A percentile compares a stretch with the other conserved stretches of the same genome.
Evolutionary conservation across 2,329 filamentous ascomycete genomes (phyloP).

Genomic region (Annulohypoxylon truncatum): DNA sequence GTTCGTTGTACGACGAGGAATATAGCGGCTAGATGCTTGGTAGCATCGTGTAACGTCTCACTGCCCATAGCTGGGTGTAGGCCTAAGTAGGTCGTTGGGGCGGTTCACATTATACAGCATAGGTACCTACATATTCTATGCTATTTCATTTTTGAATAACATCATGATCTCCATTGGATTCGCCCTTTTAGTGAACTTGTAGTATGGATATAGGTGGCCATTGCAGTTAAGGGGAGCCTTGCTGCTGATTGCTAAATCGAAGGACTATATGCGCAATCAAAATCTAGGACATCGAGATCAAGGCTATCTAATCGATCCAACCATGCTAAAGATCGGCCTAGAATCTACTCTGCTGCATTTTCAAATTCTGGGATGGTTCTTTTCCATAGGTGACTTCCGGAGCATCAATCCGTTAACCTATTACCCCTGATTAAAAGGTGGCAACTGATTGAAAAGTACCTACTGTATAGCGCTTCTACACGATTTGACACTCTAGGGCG

Average conservation of each 20-base stretch:
- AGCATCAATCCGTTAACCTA: neutral
- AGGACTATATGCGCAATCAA: neutral
- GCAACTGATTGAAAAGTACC: neutral
- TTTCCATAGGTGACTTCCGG: neutral
- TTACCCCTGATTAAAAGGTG: neutral
- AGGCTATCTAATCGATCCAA: neutral
- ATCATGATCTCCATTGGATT: neutral
- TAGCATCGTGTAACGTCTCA: neutral
- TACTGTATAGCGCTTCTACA: neutral
- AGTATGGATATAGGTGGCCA: neutral
- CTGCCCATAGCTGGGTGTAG: neutral
- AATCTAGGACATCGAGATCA: neutral
- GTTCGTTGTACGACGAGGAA: constrained; percentile 2
- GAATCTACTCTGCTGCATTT: neutral
- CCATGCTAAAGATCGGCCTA: neutral
- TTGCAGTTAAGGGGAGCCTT: constrained; percentile 1
- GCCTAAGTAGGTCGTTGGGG: neutral
- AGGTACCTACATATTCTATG: neutral
- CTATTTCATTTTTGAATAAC: neutral
- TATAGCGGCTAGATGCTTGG: neutral
- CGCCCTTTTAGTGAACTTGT: neutral
- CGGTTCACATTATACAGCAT: neutral
- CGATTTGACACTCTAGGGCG: neutral
- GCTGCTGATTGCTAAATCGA: neutral
- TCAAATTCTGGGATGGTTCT: neutral